Evolutionary conservation across 148 eudicot genomes (phyloP).

Genomic region (Fagopyrum homotropicum): DNA sequence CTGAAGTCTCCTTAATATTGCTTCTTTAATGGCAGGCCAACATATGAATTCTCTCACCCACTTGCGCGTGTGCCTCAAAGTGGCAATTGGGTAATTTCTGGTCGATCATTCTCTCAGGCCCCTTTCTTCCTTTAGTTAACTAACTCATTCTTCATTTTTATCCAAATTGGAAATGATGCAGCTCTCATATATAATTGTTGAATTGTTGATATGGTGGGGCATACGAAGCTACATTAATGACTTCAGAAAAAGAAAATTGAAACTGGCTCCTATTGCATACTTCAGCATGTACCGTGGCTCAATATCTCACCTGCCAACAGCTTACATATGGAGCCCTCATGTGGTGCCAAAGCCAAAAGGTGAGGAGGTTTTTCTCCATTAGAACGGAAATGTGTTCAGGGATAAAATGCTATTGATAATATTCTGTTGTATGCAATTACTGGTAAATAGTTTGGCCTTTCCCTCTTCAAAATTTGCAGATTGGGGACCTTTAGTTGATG

Average conservation of each 20-base stretch:
- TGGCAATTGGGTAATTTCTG: constrained; percentile 69
- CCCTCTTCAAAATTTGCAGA: constrained; percentile 34
- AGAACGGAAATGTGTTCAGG: not conserved
- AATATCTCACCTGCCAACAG: constrained; percentile 74
- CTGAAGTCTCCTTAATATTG: constrained; percentile 1
- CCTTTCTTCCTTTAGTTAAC: constrained; percentile 7
- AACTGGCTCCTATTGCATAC: constrained; percentile 84
- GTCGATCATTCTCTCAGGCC: not conserved
- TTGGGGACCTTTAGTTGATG: constrained; percentile 90
- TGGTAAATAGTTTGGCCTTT: not conserved
- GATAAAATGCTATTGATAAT: not conserved
- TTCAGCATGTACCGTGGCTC: constrained; percentile 79
- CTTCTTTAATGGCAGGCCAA: constrained; percentile 55
- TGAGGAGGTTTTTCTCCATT: constrained; percentile 18
- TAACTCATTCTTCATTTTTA: not conserved
- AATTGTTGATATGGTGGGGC: constrained; percentile 86
- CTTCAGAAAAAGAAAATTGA: constrained; percentile 65
- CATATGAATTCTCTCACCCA: constrained; percentile 86
- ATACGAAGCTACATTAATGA: constrained; percentile 71
- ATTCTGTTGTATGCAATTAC: not conserved
- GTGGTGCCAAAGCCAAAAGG: constrained; percentile 89
- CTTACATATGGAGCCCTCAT: constrained; percentile 97
- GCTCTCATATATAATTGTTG: constrained; percentile 86
- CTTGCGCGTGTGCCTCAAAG: constrained; percentile 76
- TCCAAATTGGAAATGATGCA: constrained; percentile 27